These are phyloP conservation scores for Castanopsis chinensis DNA, from an alignment of 306 rosid genomes.

Conservation along the genomic window DNA sequence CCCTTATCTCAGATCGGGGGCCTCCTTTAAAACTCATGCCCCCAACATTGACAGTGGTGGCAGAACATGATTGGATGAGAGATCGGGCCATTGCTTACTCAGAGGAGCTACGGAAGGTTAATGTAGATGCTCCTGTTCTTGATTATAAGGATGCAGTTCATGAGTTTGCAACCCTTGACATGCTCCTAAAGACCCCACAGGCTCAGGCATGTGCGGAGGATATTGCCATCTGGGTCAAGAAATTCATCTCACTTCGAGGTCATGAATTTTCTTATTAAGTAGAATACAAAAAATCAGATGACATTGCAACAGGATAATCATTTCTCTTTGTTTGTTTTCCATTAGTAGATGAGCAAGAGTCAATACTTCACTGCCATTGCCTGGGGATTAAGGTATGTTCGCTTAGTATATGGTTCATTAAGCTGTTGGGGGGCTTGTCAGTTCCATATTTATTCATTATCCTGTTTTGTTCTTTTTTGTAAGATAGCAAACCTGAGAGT, in stretches of 20 bases:
- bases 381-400: constrained; percentile 21
- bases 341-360: constrained; percentile 20
- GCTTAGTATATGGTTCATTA: constrained; percentile 19
- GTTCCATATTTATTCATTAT: constrained; percentile 30
- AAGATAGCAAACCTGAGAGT: constrained; percentile 49
- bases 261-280: constrained; percentile 88
- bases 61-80: constrained; percentile 97
- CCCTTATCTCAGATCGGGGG: constrained; percentile 62
- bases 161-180: constrained; percentile 88
- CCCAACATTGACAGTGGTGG: constrained; percentile 88
- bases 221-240: constrained; percentile 94
- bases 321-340: constrained; percentile 14
- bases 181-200: constrained; percentile 89
- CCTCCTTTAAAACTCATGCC: constrained; percentile 91
- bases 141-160: constrained; percentile 94
- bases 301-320: constrained; percentile 23
- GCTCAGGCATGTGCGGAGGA: constrained; percentile 94
- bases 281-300: constrained; percentile 19
- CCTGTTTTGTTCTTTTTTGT: constrained; percentile 42
- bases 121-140: constrained; percentile 84
- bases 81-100: constrained; percentile 97
- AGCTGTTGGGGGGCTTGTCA: constrained; percentile 16
- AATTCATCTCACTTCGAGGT: constrained; percentile 86
- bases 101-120: constrained; percentile 89
- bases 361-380: constrained; percentile 18